phyloP scores from a whole-genome alignment of 2,329 filamentous ascomycete species.

The Chalaropsis thielavioides region DNA sequence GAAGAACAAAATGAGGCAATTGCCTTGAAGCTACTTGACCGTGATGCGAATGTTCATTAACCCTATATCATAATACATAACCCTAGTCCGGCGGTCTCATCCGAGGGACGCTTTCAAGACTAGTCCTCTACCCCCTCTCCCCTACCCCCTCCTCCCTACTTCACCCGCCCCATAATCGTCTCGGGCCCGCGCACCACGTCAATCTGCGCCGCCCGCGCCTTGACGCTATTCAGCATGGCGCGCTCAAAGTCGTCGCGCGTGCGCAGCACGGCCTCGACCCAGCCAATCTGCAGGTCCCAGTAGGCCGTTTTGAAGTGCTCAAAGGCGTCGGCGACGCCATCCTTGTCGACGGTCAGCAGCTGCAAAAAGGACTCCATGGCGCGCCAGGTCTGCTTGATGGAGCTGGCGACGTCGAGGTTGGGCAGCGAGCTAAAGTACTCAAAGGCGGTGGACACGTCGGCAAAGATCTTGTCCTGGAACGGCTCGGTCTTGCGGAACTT shows the following conservation, averaged over 20 bases:
- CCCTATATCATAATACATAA: conserved; percentile 5
- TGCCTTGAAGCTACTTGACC: not conserved
- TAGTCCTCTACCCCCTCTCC: no score
- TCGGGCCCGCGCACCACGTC: conserved; percentile 67
- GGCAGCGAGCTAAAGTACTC: conserved; percentile 67
- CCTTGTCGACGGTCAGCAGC: conserved; percentile 63
- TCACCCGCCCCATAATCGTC: conserved; percentile 90
- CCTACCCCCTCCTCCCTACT: conserved; percentile 32
- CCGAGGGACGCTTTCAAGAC: no score
- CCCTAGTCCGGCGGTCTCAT: no score
- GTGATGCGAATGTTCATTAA: not conserved
- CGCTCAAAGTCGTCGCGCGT: conserved; percentile 87
- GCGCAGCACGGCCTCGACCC: conserved; percentile 86
- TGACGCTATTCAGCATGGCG: conserved; percentile 74
- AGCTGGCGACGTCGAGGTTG: conserved; percentile 51
- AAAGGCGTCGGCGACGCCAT: conserved; percentile 61
- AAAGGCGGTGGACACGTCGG: conserved; percentile 82
- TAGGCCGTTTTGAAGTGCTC: conserved; percentile 71
- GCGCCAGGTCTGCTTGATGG: conserved; percentile 84
- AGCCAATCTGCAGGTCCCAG: conserved; percentile 87
- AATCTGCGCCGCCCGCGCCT: conserved; percentile 74
- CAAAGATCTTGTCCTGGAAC: conserved; percentile 84
- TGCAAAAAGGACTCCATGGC: conserved; percentile 73
- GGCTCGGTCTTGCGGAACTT: conserved; percentile 79
- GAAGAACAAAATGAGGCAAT: not conserved